phyloP scores from a whole-genome alignment of 176 grass and related monocot genomes.

The Typha latifolia region DNA sequence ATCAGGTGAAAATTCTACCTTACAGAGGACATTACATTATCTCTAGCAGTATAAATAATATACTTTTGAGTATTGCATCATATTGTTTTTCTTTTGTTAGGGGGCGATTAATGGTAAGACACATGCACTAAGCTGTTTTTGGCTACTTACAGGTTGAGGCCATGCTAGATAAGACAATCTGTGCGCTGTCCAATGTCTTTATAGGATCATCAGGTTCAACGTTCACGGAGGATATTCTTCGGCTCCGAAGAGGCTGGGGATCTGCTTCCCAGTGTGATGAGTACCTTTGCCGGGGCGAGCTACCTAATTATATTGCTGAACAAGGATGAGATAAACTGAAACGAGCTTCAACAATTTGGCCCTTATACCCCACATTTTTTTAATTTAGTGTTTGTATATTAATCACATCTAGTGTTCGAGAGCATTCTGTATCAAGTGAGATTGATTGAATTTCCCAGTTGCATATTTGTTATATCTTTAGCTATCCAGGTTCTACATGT shows the following conservation, averaged over 20 bases:
- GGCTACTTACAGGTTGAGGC: constrained; percentile 53
- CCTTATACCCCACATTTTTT: neutral
- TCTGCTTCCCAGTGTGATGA: constrained; percentile 69
- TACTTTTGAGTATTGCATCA: neutral
- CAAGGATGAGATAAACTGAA: constrained; percentile 24
- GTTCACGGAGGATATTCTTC: constrained; percentile 86
- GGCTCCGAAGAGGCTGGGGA: constrained; percentile 69
- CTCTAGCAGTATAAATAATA: neutral
- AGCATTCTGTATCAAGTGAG: constrained; percentile 1
- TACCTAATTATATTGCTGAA: constrained; percentile 70
- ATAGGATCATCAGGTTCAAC: constrained; percentile 78
- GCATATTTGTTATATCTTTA: constrained; percentile 16
- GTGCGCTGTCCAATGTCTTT: constrained; percentile 70
- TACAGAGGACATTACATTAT: neutral
- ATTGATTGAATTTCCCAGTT: constrained; percentile 15
- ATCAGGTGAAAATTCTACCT: constrained; percentile 35
- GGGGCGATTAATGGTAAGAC: neutral
- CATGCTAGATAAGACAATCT: constrained; percentile 97
- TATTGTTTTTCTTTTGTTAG: neutral
- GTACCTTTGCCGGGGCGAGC: constrained; percentile 85
- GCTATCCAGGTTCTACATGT: neutral
- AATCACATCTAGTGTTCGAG: constrained; percentile 30
- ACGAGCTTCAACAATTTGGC: neutral
- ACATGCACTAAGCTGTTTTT: neutral
- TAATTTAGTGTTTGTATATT: constrained; percentile 24